Base-by-base conservation (phyloP, 352 stramenopile genomes). In the Globisporangium megalacanthum region DNA sequence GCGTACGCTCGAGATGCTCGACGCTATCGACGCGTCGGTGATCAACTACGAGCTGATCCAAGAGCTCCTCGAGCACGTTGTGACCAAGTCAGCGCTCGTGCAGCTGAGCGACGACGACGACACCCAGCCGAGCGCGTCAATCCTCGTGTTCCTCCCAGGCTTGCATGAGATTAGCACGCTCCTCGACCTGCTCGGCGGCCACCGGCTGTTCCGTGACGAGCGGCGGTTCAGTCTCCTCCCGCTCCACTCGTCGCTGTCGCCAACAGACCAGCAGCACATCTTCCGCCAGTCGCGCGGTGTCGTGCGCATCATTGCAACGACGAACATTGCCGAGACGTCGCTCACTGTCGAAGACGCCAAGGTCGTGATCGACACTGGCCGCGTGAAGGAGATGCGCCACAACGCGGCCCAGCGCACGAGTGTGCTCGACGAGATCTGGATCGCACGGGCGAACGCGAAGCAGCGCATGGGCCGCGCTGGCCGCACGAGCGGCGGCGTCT, bases 251-350 rank as follows among this genome's bases (percentile, higher is more conserved):
- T 96, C 88, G 11, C 83, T 99, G 19, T 94, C 92, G 6, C 83
- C 84, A 3, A 75, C 96, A 37, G 96, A 98, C 51, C 97, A 99
- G 66, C 79, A 92, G 8, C 75, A 75, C 10, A 95, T 99, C 17
- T 99, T 99, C 63, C 68, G 86, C 19, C 79, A 86, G 58, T 50
- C 61, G 6, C 46, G 59, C 4, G 68, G 75, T 39, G 53, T 88
- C 56, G 59, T 87, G 66, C 97, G 98, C 54, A 88, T 99, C 48
- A 96, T 99, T 29, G 81, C 98, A 14, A 82, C 89, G n/a, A 99
- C 95, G 7, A 98, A 98, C 65, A 97, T 99, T 53, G 96, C 95
- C 14, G 95, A 99, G 64, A 99, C 96, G 1, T 97, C 88, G 6
- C 60, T 99, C 8, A 99, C 96, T 3, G 98, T 99, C 54, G 89